Evolutionary conservation across 2,329 filamentous ascomycete genomes (phyloP), one percentile per base, ranked within the genome.

Genomic region (Stenocarpella maydis): DNA sequence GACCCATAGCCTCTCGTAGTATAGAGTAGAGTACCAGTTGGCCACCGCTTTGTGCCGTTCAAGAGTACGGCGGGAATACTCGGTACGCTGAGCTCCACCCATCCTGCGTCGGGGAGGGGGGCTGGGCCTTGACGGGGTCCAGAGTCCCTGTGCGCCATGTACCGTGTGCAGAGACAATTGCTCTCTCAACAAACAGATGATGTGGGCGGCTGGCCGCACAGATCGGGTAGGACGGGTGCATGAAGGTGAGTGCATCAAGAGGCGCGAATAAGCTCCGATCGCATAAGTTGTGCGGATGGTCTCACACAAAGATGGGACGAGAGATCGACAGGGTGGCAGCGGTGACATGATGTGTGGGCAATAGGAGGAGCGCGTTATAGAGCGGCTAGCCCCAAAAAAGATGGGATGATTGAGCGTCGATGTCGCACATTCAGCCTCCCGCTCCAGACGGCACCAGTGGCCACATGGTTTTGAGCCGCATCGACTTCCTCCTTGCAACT

Each of bases 391-490:
- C 47, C 43, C 34, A 14, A 34, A 64, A n/a, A 34, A 65, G 47
- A 69, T 69, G 58, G 39, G 66, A 65, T 41, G 60, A 61, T 53
- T 68, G 65, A 69, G 52, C 60, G 65, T 41, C 54, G 61, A 55
- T 63, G 69, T 68, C 69, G 69, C 66, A 71, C 69, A 69, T 71
- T 45, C 37, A 65, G 58, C 58, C 58, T 63, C 58, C 28, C 47
- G 14, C 47, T 52, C 58, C 47, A 41, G 41, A 58, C 61, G 67
- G 67, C 54, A 45, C 37, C 31, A 49, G 39, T 60, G 70, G 47
- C 70, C 70, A 71, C 70, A 71, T 71, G 70, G 67, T 65, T n/a
- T 71, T 71, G 67, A 71, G 70, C 70, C 70, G 70, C 70, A 71
- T 71, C 70, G 53, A 67, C 65, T 45, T 67, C 65, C 65, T 58